Evolutionary conservation across 257 asterid species (phyloP), one percentile per base, ranked within the genome.

Genomic region (Solanum gandarillasii): DNA sequence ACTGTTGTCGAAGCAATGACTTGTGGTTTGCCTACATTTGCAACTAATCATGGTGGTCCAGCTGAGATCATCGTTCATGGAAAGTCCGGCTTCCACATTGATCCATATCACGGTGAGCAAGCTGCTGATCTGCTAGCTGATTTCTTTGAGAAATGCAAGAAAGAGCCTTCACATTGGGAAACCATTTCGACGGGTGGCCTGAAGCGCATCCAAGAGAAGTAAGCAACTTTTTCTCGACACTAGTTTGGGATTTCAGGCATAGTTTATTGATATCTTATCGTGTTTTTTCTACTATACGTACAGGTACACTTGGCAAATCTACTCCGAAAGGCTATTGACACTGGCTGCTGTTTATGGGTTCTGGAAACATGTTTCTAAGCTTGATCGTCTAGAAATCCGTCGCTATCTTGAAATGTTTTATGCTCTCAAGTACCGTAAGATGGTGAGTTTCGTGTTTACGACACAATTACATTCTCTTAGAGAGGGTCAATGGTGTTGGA

Each of bases 1-100:
- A 97, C 99, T 0, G 99, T 97, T 7, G 99, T 97, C 4, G 99
- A 97, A 92, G 98, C 99, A 85, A 96, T 97, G 99, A 94, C 98
- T 6, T 97, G 99, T 75, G 88, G 88, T 36, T 38, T 87, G 35
- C 86, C 88, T 21, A 87, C 88, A 34, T 87, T 87, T 16, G 88
- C 88, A 2, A 87, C 88, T 16, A 87, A 87, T 82, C 88, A 87
- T 0, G 88, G 88, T 10, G 88, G 88, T 27, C 88, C 88, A 4
- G 86, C 88, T 55, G 88, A 75, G 48, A 87, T 87, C 79, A 87
- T 87, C 4, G 67, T 75, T 55, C 60, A 87, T 16, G 88, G 88
- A 18, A 29, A 55, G 39, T 87, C 86, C n/a, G 86, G 88, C 2
- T 87, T 75, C 86, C 88, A 87, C 14, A 75, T 78, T 36, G 88